Evolutionary conservation across 2,329 filamentous ascomycete genomes (phyloP), one percentile per base, ranked within the genome.

Genomic region (Fusarium sp.): DNA sequence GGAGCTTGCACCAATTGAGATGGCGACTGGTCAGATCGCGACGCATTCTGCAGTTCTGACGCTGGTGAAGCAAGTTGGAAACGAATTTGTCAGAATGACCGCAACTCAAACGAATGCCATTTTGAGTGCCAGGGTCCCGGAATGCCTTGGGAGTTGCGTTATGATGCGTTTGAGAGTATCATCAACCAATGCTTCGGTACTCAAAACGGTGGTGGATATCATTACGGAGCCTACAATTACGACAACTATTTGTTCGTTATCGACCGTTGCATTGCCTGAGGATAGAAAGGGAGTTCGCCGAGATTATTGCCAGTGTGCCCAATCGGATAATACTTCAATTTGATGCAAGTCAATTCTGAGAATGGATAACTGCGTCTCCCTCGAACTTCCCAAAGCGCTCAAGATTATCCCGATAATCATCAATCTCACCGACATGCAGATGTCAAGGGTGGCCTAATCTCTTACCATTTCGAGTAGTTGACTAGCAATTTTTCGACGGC

Each of bases 381-480:
- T 58, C 32, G 25, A 58, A 9, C 54, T 58, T 47, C 54, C 54
- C n/a, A 58, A 58, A 56, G 10, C 25, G 52, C 18, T 42, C 25
- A 42, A 42, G 37, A 28, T 19, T 15, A 30, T 23, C 15, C 8
- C 25, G 23, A n/a, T 15, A 9, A 42, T 10, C 8, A 11, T 56
- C 21, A 42, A 56, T 56, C 52, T 56, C 52, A 42, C 52, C 25
- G 25, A 19, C 11, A 8, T 23, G 21, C 35, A 50, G 42, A 11
- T 37, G 33, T 35, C 42, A 25, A 49, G 35, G 37, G 13, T 33
- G 58, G 35, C 35, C 58, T 1, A 23, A 32, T 40, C 57, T 63
- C n/a, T 63, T 65, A 65, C 64, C 50, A 25, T 5, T 65, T 67
- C 25, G 3, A 46, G 64, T 19, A 67, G 64, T 65, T 65, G 0